A percentile compares a stretch with the other conserved stretches of the same genome.
Conservation (phyloP, 129 eudicot species). For the Pulicaria dysenterica region DNA sequence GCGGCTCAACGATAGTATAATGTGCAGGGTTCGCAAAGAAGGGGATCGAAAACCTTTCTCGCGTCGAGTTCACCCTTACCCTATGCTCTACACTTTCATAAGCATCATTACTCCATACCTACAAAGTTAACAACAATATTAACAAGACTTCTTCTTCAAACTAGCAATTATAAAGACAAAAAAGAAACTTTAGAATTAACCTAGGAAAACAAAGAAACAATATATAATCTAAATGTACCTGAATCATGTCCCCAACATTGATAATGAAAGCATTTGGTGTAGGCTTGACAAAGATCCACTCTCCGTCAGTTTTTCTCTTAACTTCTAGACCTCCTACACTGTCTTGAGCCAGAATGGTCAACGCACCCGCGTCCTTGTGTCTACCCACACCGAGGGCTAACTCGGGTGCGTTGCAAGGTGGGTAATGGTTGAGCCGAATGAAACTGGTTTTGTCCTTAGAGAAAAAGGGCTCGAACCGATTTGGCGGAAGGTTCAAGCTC, state of each 20-base stretch:
- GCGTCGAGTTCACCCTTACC: conserved; percentile 61
- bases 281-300: conserved; percentile 76
- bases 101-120: conserved; percentile 76
- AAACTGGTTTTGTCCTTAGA: conserved; percentile 48
- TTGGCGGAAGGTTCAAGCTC: conserved; percentile 50
- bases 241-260: conserved; percentile 84
- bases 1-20: conserved; percentile 58
- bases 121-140: neutral
- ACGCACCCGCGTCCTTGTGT: conserved; percentile 70
- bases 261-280: conserved; percentile 59
- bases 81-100: conserved; percentile 93
- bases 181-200: neutral
- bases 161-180: neutral
- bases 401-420: conserved; percentile 67
- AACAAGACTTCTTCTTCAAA: neutral
- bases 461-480: conserved; percentile 52
- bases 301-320: conserved; percentile 64
- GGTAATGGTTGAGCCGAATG: conserved; percentile 67
- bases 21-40: conserved; percentile 68
- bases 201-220: too few relatives aligned
- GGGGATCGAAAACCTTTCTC: conserved; percentile 77
- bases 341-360: conserved; percentile 74
- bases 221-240: conserved; percentile 39
- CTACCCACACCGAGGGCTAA: conserved; percentile 81
- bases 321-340: conserved; percentile 80